Evolutionary conservation across 768 basidiomycete species (phyloP).

Genomic region (Tulasnella sp.): DNA sequence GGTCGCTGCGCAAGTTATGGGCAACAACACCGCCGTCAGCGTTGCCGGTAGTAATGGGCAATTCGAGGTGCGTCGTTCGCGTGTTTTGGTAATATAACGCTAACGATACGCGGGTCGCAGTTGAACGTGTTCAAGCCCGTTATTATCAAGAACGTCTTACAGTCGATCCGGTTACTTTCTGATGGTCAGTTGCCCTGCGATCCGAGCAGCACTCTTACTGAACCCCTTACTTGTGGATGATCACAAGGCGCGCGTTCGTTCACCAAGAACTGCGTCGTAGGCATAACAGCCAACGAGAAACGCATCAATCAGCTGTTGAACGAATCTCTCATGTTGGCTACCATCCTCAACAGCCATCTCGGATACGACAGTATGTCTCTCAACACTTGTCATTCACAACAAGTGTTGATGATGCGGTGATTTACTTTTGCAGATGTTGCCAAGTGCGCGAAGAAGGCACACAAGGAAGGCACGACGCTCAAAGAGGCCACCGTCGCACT

Average conservation of each 20-base stretch:
- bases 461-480: constrained; percentile 91
- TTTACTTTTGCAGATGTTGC: constrained; percentile 61
- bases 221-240: not conserved
- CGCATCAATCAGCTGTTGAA: constrained; percentile 79
- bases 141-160: constrained; percentile 93
- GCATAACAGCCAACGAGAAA: constrained; percentile 93
- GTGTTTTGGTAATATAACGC: not conserved
- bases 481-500: constrained; percentile 88
- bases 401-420: not conserved
- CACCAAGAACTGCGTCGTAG: constrained; percentile 93
- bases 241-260: constrained; percentile 70
- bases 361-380: constrained; percentile 84
- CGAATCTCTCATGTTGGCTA: constrained; percentile 96
- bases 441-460: constrained; percentile 98
- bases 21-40: constrained; percentile 87
- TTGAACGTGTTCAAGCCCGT: constrained; percentile 99
- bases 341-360: constrained; percentile 87
- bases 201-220: not conserved
- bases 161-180: constrained; percentile 84
- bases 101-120: constrained; percentile 29
- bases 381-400: not conserved
- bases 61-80: constrained; percentile 64
- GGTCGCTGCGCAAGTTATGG: constrained; percentile 98
- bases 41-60: constrained; percentile 91
- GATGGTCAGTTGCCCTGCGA: constrained; percentile 48